phyloP scores from a whole-genome alignment of 805 yeast genomes.

The Candida dajiaensis region DNA sequence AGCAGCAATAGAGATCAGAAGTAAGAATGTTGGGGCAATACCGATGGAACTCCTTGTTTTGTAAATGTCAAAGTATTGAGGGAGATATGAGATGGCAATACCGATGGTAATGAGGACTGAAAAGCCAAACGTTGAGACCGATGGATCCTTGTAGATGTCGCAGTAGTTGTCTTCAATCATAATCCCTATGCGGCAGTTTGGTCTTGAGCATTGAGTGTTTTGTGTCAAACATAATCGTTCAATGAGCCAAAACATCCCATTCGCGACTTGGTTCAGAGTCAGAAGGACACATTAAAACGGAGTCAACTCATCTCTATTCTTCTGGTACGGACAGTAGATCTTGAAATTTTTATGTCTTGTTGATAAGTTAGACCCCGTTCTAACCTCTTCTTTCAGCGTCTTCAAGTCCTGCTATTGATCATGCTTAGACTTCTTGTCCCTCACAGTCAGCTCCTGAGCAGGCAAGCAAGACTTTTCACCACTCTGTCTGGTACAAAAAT shows the following conservation, averaged over 20 bases:
- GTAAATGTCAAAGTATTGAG: conserved; percentile 63
- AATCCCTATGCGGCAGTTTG: neutral
- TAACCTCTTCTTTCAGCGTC: neutral
- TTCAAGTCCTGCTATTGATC: neutral
- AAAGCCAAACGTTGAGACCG: conserved; percentile 39
- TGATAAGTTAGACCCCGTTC: neutral
- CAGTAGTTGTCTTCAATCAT: neutral
- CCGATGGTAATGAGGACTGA: conserved; percentile 57
- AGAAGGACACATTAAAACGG: no score
- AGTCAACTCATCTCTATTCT: neutral
- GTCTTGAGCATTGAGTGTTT: neutral
- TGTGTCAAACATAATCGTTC: neutral
- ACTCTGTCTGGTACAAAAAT: conserved; percentile 43
- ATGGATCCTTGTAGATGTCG: conserved; percentile 34
- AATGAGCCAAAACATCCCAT: no score
- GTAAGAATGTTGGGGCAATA: conserved; percentile 61
- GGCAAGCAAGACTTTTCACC: conserved; percentile 20
- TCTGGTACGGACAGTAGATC: neutral
- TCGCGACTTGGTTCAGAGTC: neutral
- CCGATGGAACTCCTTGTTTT: conserved; percentile 67
- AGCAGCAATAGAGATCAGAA: conserved; percentile 69
- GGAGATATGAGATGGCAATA: conserved; percentile 64
- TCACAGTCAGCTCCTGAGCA: conserved; percentile 9
- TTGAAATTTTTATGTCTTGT: neutral
- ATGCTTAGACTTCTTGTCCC: conserved; percentile 1